A percentile compares a stretch with the other conserved stretches of the same genome.
Conservation (phyloP, 2,329 filamentous ascomycete genomes). For the Colletotrichum melonis region DNA sequence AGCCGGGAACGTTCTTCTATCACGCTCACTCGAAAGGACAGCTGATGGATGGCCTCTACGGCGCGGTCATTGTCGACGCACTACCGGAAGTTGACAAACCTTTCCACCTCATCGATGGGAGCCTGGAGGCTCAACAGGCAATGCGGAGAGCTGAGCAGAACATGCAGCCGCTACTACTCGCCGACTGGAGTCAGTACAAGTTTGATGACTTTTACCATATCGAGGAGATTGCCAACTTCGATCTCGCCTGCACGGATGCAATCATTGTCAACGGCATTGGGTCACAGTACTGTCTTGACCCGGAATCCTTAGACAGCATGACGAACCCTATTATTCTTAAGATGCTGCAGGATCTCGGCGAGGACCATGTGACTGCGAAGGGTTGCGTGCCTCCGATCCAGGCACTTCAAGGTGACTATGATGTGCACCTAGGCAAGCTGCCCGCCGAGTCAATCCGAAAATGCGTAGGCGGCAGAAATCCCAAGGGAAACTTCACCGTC, state of each 20-base stretch:
- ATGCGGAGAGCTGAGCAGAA: constrained; percentile 10
- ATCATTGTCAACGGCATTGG: neutral
- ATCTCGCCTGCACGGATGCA: constrained; percentile 13
- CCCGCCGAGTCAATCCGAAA: neutral
- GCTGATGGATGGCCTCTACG: constrained; percentile 33
- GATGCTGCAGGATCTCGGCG: constrained; percentile 13
- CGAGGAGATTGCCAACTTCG: neutral
- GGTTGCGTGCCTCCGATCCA: constrained; percentile 5
- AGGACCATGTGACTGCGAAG: constrained; percentile 15
- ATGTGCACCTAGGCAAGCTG: neutral
- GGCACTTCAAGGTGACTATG: constrained; percentile 10
- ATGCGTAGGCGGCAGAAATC: neutral
- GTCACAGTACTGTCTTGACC: constrained; percentile 8
- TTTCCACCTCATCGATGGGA: neutral
- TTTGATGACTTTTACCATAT: constrained; percentile 28
- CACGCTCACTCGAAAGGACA: constrained; percentile 19
- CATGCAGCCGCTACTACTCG: constrained; percentile 26
- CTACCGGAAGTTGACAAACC: neutral
- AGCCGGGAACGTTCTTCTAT: constrained; percentile 32
- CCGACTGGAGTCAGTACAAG: constrained; percentile 35
- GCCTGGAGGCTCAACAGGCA: neutral
- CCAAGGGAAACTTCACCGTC: constrained; percentile 5
- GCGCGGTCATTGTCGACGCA: constrained; percentile 11
- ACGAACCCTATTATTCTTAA: constrained; percentile 3
- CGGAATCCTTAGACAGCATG: neutral